Evolutionary conservation across 345 rosid species (phyloP).

Genomic region (Dipteronia sinensis): DNA sequence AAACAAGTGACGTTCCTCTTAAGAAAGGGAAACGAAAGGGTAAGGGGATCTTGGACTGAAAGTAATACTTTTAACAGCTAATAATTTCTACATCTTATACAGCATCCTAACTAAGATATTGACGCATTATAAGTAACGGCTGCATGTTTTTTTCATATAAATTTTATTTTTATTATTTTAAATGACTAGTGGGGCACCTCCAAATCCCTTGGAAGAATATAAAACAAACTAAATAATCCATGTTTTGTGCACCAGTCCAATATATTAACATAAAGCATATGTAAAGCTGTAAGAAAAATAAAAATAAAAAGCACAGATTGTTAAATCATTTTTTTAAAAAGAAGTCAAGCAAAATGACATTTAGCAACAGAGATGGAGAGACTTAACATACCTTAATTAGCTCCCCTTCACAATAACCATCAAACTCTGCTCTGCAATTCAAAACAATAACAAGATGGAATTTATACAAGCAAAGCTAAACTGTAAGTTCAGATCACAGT

Average conservation of each 20-base stretch:
- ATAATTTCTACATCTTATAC: neutral
- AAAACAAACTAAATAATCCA: too few relatives aligned
- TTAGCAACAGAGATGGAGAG: neutral
- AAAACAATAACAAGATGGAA: conserved; percentile 22
- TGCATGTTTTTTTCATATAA: too few relatives aligned
- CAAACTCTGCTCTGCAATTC: conserved; percentile 80
- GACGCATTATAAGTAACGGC: neutral
- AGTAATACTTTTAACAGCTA: neutral
- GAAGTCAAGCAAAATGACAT: neutral
- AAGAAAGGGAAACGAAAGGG: neutral
- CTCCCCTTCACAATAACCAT: conserved; percentile 96
- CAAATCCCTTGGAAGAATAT: too few relatives aligned
- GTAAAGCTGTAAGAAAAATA: neutral
- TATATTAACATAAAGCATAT: neutral
- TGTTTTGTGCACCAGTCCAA: too few relatives aligned
- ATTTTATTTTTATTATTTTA: too few relatives aligned
- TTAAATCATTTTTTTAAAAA: neutral
- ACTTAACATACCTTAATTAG: conserved; percentile 71
- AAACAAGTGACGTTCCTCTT: too few relatives aligned
- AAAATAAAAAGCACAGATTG: neutral
- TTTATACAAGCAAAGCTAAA: conserved; percentile 22
- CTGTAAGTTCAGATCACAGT: conserved; percentile 2
- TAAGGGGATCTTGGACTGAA: neutral
- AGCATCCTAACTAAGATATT: neutral
- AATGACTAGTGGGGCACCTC: too few relatives aligned